Evolutionary conservation across 108 stramenopile species (phyloP).

Genomic region (Cyclotella baltica): DNA sequence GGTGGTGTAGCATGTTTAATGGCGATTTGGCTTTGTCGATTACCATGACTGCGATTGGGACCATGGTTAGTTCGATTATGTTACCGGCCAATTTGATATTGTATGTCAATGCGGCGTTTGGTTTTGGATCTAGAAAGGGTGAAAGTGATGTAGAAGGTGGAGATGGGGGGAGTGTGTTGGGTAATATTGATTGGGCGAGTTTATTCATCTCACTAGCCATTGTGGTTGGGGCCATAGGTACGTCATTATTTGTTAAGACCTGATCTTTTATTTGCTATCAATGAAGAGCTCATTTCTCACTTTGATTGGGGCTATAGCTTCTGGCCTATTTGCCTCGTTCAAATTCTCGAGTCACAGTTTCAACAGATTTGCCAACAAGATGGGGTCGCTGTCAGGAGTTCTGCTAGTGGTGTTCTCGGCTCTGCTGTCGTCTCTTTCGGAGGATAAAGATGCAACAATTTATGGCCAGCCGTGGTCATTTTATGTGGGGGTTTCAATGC

Average conservation of each 20-base stretch:
- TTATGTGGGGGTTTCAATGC: conserved; percentile 70
- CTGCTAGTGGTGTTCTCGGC: conserved; percentile 75
- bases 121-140: conserved; percentile 21
- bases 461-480: conserved; percentile 79
- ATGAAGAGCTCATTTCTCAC: conserved; percentile 65
- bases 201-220: conserved; percentile 74
- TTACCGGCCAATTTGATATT: conserved; percentile 84
- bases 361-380: conserved; percentile 58
- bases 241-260: too few species aligned
- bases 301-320: conserved; percentile 76
- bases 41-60: conserved; percentile 91
- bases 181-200: conserved; percentile 74
- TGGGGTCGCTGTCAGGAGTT: conserved; percentile 71
- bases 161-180: conserved; percentile 40
- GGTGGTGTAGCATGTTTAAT: conserved; percentile 92
- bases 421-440: conserved; percentile 64
- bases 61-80: conserved; percentile 67
- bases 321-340: conserved; percentile 69
- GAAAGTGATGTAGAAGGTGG: conserved; percentile 31
- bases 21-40: conserved; percentile 88
- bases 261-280: too few species aligned
- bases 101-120: conserved; percentile 79
- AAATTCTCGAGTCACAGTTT: conserved; percentile 60
- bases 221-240: conserved; percentile 81
- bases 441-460: conserved; percentile 63